Conservation (phyloP, 1,139 yeast genomes). For the Saccharomyces uvarum region DNA sequence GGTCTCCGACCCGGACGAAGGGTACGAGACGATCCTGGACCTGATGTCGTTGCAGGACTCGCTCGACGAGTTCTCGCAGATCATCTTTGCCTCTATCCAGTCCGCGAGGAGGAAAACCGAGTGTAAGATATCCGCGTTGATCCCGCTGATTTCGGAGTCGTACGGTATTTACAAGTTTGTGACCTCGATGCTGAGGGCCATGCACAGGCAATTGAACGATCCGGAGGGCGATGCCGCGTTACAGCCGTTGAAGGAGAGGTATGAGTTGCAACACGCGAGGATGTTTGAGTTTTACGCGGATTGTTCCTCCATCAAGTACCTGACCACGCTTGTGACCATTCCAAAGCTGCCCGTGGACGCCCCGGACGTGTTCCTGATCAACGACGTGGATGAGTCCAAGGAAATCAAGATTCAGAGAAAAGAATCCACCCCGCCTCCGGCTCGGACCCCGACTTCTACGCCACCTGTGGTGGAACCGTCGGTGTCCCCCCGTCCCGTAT, state of each 20-base stretch:
- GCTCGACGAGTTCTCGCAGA: constrained; percentile 70
- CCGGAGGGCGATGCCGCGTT: constrained; percentile 53
- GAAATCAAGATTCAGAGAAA: constrained; percentile 10
- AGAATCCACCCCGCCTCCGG: constrained; percentile 2
- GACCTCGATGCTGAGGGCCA: constrained; percentile 84
- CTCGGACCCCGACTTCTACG: constrained; percentile 1
- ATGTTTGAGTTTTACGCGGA: constrained; percentile 84
- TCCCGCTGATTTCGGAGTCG: constrained; percentile 87
- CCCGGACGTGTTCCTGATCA: constrained; percentile 32
- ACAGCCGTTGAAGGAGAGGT: constrained; percentile 65
- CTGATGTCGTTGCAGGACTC: constrained; percentile 81
- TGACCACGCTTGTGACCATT: constrained; percentile 76
- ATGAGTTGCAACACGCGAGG: constrained; percentile 70
- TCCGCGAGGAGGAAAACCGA: constrained; percentile 43
- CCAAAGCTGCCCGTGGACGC: constrained; percentile 76
- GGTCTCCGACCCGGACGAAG: constrained; percentile 91
- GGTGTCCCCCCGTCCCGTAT: not conserved
- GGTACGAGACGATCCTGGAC: constrained; percentile 82
- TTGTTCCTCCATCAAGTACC: constrained; percentile 75
- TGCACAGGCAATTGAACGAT: constrained; percentile 69
- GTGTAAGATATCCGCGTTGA: constrained; percentile 79
- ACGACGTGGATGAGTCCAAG: constrained; percentile 4
- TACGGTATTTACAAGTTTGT: constrained; percentile 88
- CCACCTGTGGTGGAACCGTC: not conserved
- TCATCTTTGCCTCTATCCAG: constrained; percentile 67